Conservation (phyloP, 1,139 yeast genomes). For the Blastobotrys buckinghamii region DNA sequence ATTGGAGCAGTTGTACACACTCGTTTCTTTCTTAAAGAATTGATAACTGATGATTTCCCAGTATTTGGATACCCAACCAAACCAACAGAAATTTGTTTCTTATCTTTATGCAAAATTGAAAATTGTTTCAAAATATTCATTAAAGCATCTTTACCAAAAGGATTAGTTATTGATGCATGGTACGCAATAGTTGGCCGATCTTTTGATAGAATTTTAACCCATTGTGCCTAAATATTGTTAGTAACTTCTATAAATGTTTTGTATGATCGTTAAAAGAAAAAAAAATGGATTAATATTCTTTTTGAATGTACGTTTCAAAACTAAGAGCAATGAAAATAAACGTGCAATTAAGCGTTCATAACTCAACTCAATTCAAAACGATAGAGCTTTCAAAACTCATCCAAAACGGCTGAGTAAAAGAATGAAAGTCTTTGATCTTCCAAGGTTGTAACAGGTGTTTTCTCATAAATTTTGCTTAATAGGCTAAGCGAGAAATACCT, state of each 20-base stretch:
- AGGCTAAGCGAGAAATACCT: conserved; percentile 34
- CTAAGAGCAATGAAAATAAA: conserved; percentile 33
- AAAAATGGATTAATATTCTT: neutral
- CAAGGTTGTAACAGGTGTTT: conserved; percentile 92
- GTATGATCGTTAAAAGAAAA: conserved; percentile 6
- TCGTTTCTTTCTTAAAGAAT: conserved; percentile 87
- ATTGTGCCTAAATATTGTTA: conserved; percentile 82
- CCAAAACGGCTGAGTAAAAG: conserved; percentile 44
- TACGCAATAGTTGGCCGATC: conserved; percentile 93
- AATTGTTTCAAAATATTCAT: conserved; percentile 92
- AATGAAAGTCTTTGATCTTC: conserved; percentile 65
- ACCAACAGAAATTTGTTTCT: conserved; percentile 95
- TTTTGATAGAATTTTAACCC: conserved; percentile 93
- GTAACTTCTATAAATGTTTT: conserved; percentile 11
- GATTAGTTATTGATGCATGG: conserved; percentile 95
- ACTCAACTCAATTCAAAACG: conserved; percentile 45
- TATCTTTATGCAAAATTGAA: conserved; percentile 81
- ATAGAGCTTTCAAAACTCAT: conserved; percentile 38
- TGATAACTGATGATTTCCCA: conserved; percentile 93
- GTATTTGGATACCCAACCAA: conserved; percentile 97
- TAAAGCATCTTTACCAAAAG: conserved; percentile 95
- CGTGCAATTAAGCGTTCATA: conserved; percentile 13
- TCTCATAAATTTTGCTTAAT: conserved; percentile 21
- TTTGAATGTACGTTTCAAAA: conserved; percentile 34
- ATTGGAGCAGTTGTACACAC: conserved; percentile 97